A percentile compares a stretch with the other conserved stretches of the same genome.
Conservation (phyloP, 2,329 filamentous ascomycete species). For the Fusarium sp. region DNA sequence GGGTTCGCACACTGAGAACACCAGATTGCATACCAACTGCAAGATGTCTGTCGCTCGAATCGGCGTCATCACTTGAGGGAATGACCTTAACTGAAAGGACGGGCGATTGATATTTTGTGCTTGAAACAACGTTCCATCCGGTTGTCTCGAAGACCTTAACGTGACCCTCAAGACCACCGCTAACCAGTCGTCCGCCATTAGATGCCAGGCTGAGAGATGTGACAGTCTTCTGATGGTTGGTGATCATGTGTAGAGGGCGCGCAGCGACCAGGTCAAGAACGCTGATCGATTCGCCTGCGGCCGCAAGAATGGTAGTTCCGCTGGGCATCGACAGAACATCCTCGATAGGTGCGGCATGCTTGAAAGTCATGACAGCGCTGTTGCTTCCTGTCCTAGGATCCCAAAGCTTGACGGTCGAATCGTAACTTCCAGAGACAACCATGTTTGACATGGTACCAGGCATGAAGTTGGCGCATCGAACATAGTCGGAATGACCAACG, state of each 20-base stretch:
- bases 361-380: slow-evolving; percentile 88
- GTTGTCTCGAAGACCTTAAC: slow-evolving; percentile 97
- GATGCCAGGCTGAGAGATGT: slow-evolving; percentile 87
- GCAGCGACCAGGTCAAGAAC: slow-evolving; percentile 94
- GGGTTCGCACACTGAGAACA: slow-evolving; percentile 88
- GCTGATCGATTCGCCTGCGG: slow-evolving; percentile 87
- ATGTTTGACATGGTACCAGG: slow-evolving; percentile 79
- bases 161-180: slow-evolving; percentile 92
- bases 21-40: slow-evolving; percentile 96
- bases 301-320: slow-evolving; percentile 86
- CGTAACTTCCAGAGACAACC: slow-evolving; percentile 92
- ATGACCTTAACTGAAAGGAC: slow-evolving; percentile 88
- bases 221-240: slow-evolving; percentile 98
- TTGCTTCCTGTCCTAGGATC: slow-evolving; percentile 80
- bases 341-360: slow-evolving; percentile 91
- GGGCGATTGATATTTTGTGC: slow-evolving; percentile 91
- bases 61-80: slow-evolving; percentile 52
- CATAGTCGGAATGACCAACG: slow-evolving; percentile 91
- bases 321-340: slow-evolving; percentile 87
- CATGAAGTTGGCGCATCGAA: slow-evolving; percentile 88
- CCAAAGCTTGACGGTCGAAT: slow-evolving; percentile 93
- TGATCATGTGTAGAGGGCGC: slow-evolving; percentile 86
- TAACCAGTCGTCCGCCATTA: slow-evolving; percentile 83
- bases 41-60: slow-evolving; percentile 87
- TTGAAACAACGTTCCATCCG: slow-evolving; percentile 96